Base-by-base conservation (phyloP, 495 filamentous ascomycete species). In the Neurospora sp. region DNA sequence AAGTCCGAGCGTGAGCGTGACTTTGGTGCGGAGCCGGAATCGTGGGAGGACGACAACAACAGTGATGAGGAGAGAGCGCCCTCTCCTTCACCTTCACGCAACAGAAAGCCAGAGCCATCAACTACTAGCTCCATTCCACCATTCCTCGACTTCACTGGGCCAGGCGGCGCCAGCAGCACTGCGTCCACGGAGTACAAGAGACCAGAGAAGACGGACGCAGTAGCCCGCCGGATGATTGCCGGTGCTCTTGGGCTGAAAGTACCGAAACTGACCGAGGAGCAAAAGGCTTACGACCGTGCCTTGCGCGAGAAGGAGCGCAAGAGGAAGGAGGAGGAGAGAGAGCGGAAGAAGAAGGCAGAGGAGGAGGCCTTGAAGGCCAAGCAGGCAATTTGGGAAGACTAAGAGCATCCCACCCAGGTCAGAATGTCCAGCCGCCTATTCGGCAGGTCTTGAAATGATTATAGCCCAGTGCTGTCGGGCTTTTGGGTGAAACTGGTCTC, bases 181-280 rank as follows among this genome's bases (percentile, higher is more conserved):
- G 36, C 75, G 0, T 43, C 71, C 4, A 3, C 73, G 38, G 15
- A 62, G 39, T 76, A 76, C 24, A 81, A 83, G 62, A 81, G 94
- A 72, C 96, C 94, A 0, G 94, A 96, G 83, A 99, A 96, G 83
- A 94, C 94, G 73, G 96, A 94, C 74, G 93, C 94, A 3, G 93
- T 95, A 59, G 96, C 96, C 36, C 88, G 92, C 72, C 86, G 96
- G 75, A 85, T 99, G 90, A 98, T 99, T 79, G 93, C 94, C 0
- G 92, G 89, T 31, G 96, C 92, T 7, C 83, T 99, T 77, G 96
- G 96, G 5, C 88, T 98, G 48, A 88, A 89, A 73, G 89, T 92
- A 40, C 93, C 92, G 38, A 92, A 89, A 84, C 86, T 87, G 79
- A 98, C 92, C 13, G 93, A 97, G 78, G 95, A 98, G 83, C 91